Conservation (phyloP, 1,139 yeast genomes). For the Candida tropicalis region DNA sequence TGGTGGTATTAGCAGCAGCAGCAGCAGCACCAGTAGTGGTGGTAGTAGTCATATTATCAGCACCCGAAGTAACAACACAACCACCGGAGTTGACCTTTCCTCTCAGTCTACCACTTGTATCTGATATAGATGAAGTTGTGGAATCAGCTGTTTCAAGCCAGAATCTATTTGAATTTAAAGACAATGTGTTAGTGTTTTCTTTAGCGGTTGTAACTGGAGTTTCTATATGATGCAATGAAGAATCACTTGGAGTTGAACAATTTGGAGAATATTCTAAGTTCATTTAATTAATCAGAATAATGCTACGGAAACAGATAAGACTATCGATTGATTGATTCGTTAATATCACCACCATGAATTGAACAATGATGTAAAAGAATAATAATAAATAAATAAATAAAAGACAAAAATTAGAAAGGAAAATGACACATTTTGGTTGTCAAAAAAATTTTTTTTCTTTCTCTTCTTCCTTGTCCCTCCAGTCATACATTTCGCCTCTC, state of each 20-base stretch:
- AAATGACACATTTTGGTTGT: not conserved
- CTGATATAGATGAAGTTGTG: constrained; percentile 11
- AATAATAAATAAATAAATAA: no score
- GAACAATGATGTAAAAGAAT: not conserved
- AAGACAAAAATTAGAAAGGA: not conserved
- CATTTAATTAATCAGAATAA: constrained; percentile 2
- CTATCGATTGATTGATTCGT: constrained; percentile 5
- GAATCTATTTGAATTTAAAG: constrained; percentile 14
- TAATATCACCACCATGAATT: not conserved
- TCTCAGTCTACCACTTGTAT: not conserved
- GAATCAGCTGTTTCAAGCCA: constrained; percentile 12
- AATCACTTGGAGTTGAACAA: constrained; percentile 13
- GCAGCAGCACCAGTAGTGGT: not conserved
- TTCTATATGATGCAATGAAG: constrained; percentile 12
- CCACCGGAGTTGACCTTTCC: constrained; percentile 2
- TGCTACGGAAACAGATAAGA: not conserved
- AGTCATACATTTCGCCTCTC: no score
- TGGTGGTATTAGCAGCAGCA: not conserved
- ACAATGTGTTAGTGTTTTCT: constrained; percentile 15
- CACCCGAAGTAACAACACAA: not conserved
- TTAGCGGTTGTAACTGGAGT: constrained; percentile 9
- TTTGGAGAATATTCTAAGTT: constrained; percentile 8
- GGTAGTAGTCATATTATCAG: not conserved
- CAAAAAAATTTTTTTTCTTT: not conserved
- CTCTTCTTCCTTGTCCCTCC: not conserved